These are phyloP conservation scores for Aspergillus carbonarius DNA, from an alignment of 2,329 filamentous ascomycete genomes.

Conservation along the genomic window DNA sequence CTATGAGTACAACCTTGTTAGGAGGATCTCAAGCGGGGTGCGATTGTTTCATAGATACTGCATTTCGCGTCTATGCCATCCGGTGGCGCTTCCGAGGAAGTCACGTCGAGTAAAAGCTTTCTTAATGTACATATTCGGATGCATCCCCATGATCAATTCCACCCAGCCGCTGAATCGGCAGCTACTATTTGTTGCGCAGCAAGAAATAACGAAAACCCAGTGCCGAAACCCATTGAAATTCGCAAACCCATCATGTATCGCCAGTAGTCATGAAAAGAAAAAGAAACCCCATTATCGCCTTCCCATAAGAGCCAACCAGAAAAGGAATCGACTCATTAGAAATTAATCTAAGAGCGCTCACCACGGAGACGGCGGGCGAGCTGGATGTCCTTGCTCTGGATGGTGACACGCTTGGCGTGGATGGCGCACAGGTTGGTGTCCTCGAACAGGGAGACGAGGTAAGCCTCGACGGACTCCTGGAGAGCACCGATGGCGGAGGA, in stretches of 20 bases:
- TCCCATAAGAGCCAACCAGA: slow-evolving; percentile 38
- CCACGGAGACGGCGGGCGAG: slow-evolving; percentile 92
- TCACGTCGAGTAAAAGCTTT: slow-evolving; percentile 25
- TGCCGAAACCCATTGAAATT: slow-evolving; percentile 36
- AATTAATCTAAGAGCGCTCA: slow-evolving; percentile 70
- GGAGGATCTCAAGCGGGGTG: slow-evolving; percentile 13
- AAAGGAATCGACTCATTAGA: slow-evolving; percentile 30
- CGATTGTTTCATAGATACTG: slow-evolving; percentile 27
- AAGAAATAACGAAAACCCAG: slow-evolving; percentile 37
- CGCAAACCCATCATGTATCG: slow-evolving; percentile 46
- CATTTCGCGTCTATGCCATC: slow-evolving; percentile 38
- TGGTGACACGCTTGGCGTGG: slow-evolving; percentile 98
- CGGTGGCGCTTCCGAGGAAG: slow-evolving; percentile 31
- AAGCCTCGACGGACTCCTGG: slow-evolving; percentile 98
- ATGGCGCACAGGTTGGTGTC: slow-evolving; percentile 98
- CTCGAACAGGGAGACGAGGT: slow-evolving; percentile 96
- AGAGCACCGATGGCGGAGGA: slow-evolving; percentile 95
- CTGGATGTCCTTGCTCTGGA: slow-evolving; percentile 92
- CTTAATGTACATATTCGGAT: slow-evolving; percentile 38
- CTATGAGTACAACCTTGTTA: background rate
- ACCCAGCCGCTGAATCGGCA: slow-evolving; percentile 28
- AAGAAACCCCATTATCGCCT: slow-evolving; percentile 42
- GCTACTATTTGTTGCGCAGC: slow-evolving; percentile 32
- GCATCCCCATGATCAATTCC: slow-evolving; percentile 29
- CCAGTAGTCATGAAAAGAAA: slow-evolving; percentile 42